Evolutionary conservation across 495 filamentous ascomycete genomes (phyloP), one percentile per base, ranked within the genome.

Genomic region (Sphaerosporella brunnea): DNA sequence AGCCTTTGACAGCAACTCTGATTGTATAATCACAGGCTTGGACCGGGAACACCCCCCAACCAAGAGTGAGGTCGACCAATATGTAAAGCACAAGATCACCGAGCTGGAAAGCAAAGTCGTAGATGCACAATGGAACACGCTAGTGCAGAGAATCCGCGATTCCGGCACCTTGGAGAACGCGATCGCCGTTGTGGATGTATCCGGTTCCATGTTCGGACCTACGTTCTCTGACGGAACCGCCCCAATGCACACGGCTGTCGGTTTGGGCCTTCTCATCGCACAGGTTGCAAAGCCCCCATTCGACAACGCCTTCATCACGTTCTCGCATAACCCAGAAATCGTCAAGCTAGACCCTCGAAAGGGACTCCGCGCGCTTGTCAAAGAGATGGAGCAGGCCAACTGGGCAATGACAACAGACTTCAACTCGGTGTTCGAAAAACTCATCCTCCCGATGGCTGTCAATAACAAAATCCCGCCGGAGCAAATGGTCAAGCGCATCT

Each of bases 401-500:
- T 68, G 62, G 65, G 59, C 54, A 13, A 51, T 51, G 49, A 67
- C 54, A 50, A 70, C 68, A 0, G 52, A 72, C 45, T 67, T 72
- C 51, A 60, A 58, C 16, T 64, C 65, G 19, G 66, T 70, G 15
- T 69, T 72, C 47, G 52, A 61, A 48, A 15, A 60, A 0, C 53
- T 69, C 1, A 62, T 72, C 47, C 64, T 71, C 3, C 67, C 67
- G 2, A 63, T 65, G 56, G 69, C 68, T 0, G 13, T 65, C n/a
- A 21, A 55, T 45, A 55, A 65, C 20, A 52, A 64, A 16, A 35
- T 72, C 16, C 51, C 45, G 40, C 58, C 50, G 30, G 66, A 66
- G 41, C 56, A 70, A 10, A 71, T 72, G 68, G 63, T 70, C 19
- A 68, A 69, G 52, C 66, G 65, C 45, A 52, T 71, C 19, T 69